These are phyloP conservation scores for Phytophthora melonis DNA, from an alignment of 352 stramenopile species.

Conservation along the genomic window DNA sequence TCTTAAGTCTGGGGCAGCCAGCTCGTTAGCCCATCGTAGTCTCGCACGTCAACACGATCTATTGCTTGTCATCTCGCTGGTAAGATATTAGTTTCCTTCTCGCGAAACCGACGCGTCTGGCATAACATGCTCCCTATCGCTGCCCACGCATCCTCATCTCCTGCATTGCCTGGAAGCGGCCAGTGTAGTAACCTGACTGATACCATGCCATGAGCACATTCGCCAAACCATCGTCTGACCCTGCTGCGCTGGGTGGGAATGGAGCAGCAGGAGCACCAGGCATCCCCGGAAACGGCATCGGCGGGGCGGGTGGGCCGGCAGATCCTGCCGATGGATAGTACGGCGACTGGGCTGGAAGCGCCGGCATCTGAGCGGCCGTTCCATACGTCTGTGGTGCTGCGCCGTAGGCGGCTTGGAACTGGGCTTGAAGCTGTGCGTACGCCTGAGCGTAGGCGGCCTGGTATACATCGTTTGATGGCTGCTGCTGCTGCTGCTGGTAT, in stretches of 20 bases:
- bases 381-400: slow-evolving; percentile 33
- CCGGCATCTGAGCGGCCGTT: slow-evolving; percentile 21
- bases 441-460: slow-evolving; percentile 75
- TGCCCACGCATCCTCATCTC: slow-evolving; percentile 62
- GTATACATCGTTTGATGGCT: slow-evolving; percentile 53
- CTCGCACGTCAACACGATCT: neutral
- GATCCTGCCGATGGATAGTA: slow-evolving; percentile 36
- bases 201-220: slow-evolving; percentile 88
- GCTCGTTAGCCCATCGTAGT: neutral
- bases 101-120: neutral
- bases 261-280: slow-evolving; percentile 22
- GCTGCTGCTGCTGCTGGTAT: slow-evolving; percentile 25
- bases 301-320: slow-evolving; percentile 30
- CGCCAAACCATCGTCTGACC: slow-evolving; percentile 64
- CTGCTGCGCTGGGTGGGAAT: slow-evolving; percentile 28
- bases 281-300: slow-evolving; percentile 40
- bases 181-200: slow-evolving; percentile 86
- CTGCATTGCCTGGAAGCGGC: slow-evolving; percentile 80
- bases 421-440: slow-evolving; percentile 69
- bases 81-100: slow-evolving; percentile 1
- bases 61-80: neutral
- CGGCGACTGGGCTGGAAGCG: slow-evolving; percentile 29
- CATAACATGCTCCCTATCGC: slow-evolving; percentile 28
- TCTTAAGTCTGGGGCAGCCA: neutral
- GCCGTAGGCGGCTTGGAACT: slow-evolving; percentile 55